phyloP scores from a whole-genome alignment of 306 rosid species.

The Cajanus cajan region DNA sequence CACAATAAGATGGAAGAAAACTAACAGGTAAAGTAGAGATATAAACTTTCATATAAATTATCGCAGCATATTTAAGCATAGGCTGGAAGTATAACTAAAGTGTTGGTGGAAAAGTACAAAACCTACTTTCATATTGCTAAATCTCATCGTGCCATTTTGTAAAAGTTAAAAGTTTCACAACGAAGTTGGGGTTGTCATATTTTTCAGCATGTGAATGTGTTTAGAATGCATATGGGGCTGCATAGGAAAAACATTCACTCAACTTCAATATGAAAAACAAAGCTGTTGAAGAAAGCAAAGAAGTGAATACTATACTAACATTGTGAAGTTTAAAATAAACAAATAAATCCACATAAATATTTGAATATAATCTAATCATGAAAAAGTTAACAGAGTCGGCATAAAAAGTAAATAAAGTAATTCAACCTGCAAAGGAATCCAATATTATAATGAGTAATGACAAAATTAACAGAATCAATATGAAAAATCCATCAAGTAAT shows the following conservation, averaged over 20 bases:
- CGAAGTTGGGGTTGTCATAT: background rate
- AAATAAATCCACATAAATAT: no score
- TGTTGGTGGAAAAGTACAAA: background rate
- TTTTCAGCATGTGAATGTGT: constrained; percentile 6
- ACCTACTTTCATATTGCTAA: background rate
- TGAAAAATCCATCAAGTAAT: no score
- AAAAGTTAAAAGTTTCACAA: background rate
- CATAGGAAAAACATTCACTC: background rate
- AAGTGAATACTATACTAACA: no score
- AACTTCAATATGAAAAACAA: no score
- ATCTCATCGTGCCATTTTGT: constrained; percentile 6
- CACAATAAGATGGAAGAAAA: background rate
- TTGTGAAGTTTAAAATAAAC: no score
- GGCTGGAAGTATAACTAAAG: background rate
- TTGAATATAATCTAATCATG: no score
- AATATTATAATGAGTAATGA: no score
- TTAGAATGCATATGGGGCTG: background rate
- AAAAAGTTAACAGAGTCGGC: no score
- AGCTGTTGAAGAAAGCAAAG: no score
- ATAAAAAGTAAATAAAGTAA: no score
- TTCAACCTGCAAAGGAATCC: no score
- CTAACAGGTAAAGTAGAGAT: constrained; percentile 18
- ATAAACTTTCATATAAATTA: background rate
- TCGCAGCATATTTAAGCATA: background rate
- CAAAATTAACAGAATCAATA: no score